A percentile compares a stretch with the other conserved stretches of the same genome.
Conservation (phyloP, 2,329 filamentous ascomycete species). For the Cladosporium velox region DNA sequence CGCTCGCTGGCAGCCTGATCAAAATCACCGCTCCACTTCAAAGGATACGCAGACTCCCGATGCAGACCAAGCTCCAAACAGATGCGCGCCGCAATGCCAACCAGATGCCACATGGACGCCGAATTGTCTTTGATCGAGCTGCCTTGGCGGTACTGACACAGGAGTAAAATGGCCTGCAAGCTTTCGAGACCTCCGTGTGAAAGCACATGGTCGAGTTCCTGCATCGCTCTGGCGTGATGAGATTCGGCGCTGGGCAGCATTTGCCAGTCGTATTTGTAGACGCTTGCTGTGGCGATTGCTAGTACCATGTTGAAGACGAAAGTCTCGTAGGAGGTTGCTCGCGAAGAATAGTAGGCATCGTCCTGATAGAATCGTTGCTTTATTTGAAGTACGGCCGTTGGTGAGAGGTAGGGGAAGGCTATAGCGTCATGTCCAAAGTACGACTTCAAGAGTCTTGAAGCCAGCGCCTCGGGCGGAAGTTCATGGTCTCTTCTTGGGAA, state of each 20-base stretch:
- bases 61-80: conserved; percentile 59
- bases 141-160: conserved; percentile 48
- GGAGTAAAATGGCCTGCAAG: conserved; percentile 46
- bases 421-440: conserved; percentile 49
- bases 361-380: conserved; percentile 38
- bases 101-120: conserved; percentile 47
- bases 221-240: conserved; percentile 45
- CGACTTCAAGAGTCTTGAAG: conserved; percentile 42
- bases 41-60: conserved; percentile 40
- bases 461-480: conserved; percentile 41
- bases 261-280: conserved; percentile 51
- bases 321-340: conserved; percentile 35
- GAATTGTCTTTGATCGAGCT: conserved; percentile 40
- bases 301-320: conserved; percentile 50
- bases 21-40: conserved; percentile 14
- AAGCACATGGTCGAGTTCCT: conserved; percentile 42
- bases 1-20: neutral
- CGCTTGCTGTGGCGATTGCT: conserved; percentile 47
- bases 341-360: conserved; percentile 26
- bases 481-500: conserved; percentile 7
- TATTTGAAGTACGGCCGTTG: conserved; percentile 33
- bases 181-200: conserved; percentile 40
- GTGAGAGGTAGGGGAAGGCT: conserved; percentile 46
- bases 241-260: conserved; percentile 45
- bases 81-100: conserved; percentile 46